phyloP scores from a whole-genome alignment of 2,329 filamentous ascomycete species.

The Venturia nashicola region DNA sequence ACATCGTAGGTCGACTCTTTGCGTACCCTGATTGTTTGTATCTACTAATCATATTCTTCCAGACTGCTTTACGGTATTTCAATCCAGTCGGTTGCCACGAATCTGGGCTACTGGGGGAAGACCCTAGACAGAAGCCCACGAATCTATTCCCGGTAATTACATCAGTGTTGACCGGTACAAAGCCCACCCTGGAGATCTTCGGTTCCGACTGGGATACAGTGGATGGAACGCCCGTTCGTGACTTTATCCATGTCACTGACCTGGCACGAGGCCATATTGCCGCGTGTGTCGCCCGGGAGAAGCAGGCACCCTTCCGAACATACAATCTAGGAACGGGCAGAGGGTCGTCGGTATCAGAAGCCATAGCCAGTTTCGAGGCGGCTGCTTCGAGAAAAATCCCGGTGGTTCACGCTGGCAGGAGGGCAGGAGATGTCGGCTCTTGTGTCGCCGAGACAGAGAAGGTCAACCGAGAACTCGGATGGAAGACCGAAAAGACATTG shows the following conservation, averaged over 20 bases:
- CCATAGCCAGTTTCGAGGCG: constrained; percentile 25
- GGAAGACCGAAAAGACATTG: constrained; percentile 21
- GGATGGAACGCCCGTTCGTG: constrained; percentile 55
- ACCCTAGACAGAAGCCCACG: constrained; percentile 47
- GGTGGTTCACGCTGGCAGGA: constrained; percentile 22
- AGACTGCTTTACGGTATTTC: constrained; percentile 51
- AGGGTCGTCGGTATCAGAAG: constrained; percentile 31
- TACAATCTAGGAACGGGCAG: constrained; percentile 32
- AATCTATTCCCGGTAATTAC: constrained; percentile 55
- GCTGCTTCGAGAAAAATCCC: constrained; percentile 24
- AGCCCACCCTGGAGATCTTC: constrained; percentile 45
- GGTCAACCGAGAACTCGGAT: constrained; percentile 26
- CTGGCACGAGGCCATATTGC: constrained; percentile 52
- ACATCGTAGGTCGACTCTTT: constrained; percentile 24
- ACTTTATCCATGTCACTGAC: constrained; percentile 57
- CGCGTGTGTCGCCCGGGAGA: constrained; percentile 33
- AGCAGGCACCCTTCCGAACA: constrained; percentile 22
- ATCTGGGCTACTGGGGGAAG: constrained; percentile 51
- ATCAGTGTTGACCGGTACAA: constrained; percentile 45
- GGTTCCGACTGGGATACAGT: constrained; percentile 53
- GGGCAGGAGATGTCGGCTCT: constrained; percentile 29
- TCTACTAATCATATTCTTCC: not conserved
- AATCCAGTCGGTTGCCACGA: constrained; percentile 56
- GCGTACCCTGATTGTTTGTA: too few species aligned
- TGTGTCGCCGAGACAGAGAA: constrained; percentile 27